Base-by-base conservation (phyloP, 192 early-diverging fungal species). In the Geranomyces variabilis region DNA sequence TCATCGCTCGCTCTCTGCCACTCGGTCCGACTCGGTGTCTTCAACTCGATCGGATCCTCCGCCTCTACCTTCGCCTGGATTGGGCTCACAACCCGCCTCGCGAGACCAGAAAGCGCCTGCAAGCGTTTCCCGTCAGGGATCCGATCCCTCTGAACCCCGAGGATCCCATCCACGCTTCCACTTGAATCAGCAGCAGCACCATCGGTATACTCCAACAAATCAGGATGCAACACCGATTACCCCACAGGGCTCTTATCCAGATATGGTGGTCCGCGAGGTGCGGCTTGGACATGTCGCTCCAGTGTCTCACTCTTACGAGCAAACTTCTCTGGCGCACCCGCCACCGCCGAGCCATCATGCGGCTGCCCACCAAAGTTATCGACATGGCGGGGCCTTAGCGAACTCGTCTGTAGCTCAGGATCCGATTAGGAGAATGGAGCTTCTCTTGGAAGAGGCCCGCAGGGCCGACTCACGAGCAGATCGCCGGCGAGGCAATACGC, bases 361-460 rank as follows among this genome's bases (percentile, higher is more conserved):
- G 10, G 10, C 10, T 7, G 36, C 3, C 36, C 36, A 55, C 12
- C 12, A 19, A 47, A 47, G 12, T 47, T 12, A 12, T 47, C 12
- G 46, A n/a, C 51, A 28, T 28, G 26, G 21, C 14, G 51, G 51
- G 6, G 14, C 21, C 15, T 7, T 15, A 6, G 51, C 21, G 19
- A 55, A 14, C 15, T 4, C 51, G 49, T 19, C 29, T 10, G 51
- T n/a, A 69, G 24, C 21, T 28, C 21, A n/a, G 58, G 58, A 60
- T 60, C 58, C 58, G 19, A 29, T 64, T 45, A 1, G 63, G 12
- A 15, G 70, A 22, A 72, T 72, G 70, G 70, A 72, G 36, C 15
- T 31, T 6, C 31, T 72, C 9, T 30, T 72, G 44, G 49, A 63
- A 15, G 43, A 70, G n/a, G 68, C 68, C 13, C 26, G 51, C 10